Conservation (phyloP, 2,329 filamentous ascomycete species). For the Coniochaeta hoffmannii region DNA sequence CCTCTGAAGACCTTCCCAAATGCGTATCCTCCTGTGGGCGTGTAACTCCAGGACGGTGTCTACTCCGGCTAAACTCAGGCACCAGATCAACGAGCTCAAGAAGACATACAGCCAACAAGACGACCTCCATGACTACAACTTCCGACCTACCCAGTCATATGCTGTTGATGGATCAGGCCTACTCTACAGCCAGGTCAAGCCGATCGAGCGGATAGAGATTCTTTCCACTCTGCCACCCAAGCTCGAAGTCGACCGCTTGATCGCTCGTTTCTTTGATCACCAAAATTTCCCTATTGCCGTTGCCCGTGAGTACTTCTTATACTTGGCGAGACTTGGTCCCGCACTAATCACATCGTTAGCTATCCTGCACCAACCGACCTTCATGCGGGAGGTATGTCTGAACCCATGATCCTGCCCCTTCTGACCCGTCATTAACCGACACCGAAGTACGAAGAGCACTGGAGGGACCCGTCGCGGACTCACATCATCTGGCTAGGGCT, state of each 20-base stretch:
- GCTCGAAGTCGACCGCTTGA: constrained; percentile 14
- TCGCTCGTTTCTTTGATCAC: constrained; percentile 18
- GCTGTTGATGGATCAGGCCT: constrained; percentile 18
- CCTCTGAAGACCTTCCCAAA: not conserved
- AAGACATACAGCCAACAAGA: constrained; percentile 13
- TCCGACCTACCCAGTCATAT: constrained; percentile 19
- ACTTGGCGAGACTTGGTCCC: not conserved
- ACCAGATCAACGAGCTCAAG: constrained; percentile 18
- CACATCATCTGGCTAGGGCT: constrained; percentile 44
- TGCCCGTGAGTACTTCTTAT: constrained; percentile 15
- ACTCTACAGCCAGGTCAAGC: constrained; percentile 16
- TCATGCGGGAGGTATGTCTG: constrained; percentile 28
- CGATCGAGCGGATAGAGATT: constrained; percentile 18
- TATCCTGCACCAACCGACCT: constrained; percentile 38
- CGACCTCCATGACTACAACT: constrained; percentile 6
- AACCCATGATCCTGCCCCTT: not conserved
- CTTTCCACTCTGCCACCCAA: constrained; percentile 18
- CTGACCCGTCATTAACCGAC: not conserved
- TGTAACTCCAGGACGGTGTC: not conserved
- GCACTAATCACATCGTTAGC: constrained; percentile 11
- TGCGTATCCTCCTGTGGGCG: not conserved
- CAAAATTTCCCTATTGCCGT: constrained; percentile 15
- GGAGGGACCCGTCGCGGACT: constrained; percentile 36
- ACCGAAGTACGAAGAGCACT: constrained; percentile 40
- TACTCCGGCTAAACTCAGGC: not conserved